Conservation (phyloP, 495 filamentous ascomycete genomes). For the Gamarada debralockiae region DNA sequence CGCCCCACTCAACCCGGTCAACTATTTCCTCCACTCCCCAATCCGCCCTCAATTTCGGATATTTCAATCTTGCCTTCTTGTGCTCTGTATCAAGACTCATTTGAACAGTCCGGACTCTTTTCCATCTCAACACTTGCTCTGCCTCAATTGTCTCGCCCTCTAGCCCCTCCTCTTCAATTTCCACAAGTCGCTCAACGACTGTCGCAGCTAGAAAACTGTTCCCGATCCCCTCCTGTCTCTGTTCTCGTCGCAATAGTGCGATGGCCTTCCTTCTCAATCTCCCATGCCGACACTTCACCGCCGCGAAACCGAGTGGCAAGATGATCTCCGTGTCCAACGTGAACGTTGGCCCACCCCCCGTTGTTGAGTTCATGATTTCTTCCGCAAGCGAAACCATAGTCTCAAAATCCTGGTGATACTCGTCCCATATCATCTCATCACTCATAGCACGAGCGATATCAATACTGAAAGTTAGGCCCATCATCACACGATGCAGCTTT, state of each 20-base stretch:
- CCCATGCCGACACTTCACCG: background rate
- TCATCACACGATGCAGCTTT: background rate
- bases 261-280: background rate
- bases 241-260: background rate
- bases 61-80: background rate
- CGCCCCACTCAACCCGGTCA: background rate
- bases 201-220: background rate
- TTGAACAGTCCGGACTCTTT: background rate
- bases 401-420: background rate
- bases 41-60: background rate
- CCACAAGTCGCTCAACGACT: background rate
- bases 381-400: background rate
- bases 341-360: background rate
- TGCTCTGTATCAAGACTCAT: background rate
- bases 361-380: background rate
- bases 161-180: background rate
- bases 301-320: background rate
- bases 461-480: background rate
- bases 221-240: slow-evolving; percentile 1
- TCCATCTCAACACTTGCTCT: background rate
- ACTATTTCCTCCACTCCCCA: background rate
- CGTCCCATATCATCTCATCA: slow-evolving; percentile 1
- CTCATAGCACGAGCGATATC: background rate
- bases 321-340: background rate
- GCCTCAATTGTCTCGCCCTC: background rate